Evolutionary conservation across 73 alveolate genomes (phyloP), one percentile per base, ranked within the genome.

Genomic region (Symbiodinium pilosum): DNA sequence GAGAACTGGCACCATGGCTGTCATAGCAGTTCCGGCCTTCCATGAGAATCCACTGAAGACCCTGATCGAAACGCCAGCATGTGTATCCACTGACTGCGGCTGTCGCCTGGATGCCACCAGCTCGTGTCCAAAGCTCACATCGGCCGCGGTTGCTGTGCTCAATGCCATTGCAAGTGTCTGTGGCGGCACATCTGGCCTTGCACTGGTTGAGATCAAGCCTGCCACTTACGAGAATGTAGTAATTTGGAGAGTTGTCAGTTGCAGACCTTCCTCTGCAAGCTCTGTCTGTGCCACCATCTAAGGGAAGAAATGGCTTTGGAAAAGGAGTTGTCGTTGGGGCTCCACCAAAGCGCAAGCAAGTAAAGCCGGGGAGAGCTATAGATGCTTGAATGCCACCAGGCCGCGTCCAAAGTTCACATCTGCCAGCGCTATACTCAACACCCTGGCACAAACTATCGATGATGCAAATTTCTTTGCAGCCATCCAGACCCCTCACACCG

Each of bases 121-220:
- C 12, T 38, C 51, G 84, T 12, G 40, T 51, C 94, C 94, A 86
- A 52, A 86, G 94, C 84, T 86, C 94, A 30, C 94, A 86, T 14
- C 94, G 94, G 52, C 94, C 94, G 38, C 51, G 84, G 69, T 51
- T 41, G 94, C 69, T 86, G 83, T 86, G 94, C 71, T 86, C 94
- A 36, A 86, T 52, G 54, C 94, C 94, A 20, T 20, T 40, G 94
- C 94, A 86, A 24, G 84, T 73, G 18, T 42, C 39, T 20, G 69
- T 43, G 42, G 34, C 64, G 12, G 39, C 94, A 34, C 94, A 86
- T 34, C 52, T 73, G n/a, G 83, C 94, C 42, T 86, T 86, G 94
- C 94, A 86, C 42, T 52, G 94, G 42, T n/a, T 86, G 84, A 86
- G 42, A 86, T 44, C 84, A 39, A 32, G n/a, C 52, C 32, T 86